Base-by-base conservation (phyloP, 2,329 filamentous ascomycete species). In the Trichocomaceae sp. region DNA sequence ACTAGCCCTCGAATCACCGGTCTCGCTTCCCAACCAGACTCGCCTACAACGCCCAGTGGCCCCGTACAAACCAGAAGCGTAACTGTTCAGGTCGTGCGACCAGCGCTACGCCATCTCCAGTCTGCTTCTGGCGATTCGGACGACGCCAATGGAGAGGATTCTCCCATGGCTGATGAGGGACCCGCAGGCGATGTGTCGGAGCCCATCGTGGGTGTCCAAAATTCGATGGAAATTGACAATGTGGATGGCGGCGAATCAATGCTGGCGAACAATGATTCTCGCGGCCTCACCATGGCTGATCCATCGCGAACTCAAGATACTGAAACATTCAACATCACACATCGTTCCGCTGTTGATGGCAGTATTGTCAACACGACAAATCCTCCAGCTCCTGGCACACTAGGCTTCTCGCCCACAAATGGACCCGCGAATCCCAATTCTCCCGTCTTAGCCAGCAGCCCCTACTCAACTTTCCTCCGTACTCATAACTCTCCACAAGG, bases 251-350 rank as follows among this genome's bases (percentile, higher is more conserved):
- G 85, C 31, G 87, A 92, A 58, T 82, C 85, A 62, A 86, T 95
- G 69, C 80, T 96, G 35, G 85, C 89, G 51, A 78, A 77, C 50
- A 85, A 84, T 52, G 83, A 87, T 2, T 81, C 85, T 3, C 83
- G 95, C 33, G 85, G 87, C 29, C 73, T 96, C 58, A 83, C 85
- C 2, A 86, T 89, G 7, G 87, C 87, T 1, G 87, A 87, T 33
- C 87, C 87, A 2, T 91, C 90, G 0, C 90, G 93, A 64, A 83
- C 85, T n/a, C 87, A 90, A 63, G 89, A 95, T 62, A 83, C 88
- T 12, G 90, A 92, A 55, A 90, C 90, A 0, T 96, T 97, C 73
- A 95, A 96, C 73, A 95, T 96, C 64, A 90, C 88, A 6, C 92
- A 96, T 70, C 85, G 88, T 52, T 86, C 85, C 47, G 83, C 86